Base-by-base conservation (phyloP, 2,329 filamentous ascomycete genomes). In the Aschersonia sp. region DNA sequence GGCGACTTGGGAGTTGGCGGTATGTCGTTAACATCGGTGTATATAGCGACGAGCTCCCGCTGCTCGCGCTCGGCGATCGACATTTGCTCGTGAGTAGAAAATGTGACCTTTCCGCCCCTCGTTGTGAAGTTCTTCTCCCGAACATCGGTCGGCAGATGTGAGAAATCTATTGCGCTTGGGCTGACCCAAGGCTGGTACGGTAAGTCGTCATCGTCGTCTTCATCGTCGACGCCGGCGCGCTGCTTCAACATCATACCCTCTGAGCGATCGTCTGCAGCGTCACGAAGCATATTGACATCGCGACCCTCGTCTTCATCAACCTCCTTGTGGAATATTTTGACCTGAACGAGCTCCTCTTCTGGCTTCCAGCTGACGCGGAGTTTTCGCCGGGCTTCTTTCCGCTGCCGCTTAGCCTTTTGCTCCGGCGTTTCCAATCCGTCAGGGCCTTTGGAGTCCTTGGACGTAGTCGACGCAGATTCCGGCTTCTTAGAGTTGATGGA, bases 251-350 rank as follows among this genome's bases (percentile, higher is more conserved):
- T 79, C 69, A 83, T 79, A 45, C 85, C 82, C 57, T 86, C 85
- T 5, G 79, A 80, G 45, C 79, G 79, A 56, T 86, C 81, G 58
- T 88, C 84, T 32, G 76, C 75, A 4, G 82, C 82, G 60, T 88
- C 83, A 45, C 78, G 78, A 41, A 82, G 75, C 72, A 86, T 80
- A 56, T 79, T 83, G 48, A 73, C 70, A 47, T 78, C 75, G 48
- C 83, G 74, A 47, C 79, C 81, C 49, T 80, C 72, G 54, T 87
- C 82, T 58, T 88, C 84, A 1, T 76, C 73, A 1, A 78, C 79
- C 51, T 87, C 81, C 56, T 86, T 84, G 47, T 79, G 78, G 64
- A 89, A 88, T 45, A 81, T 68, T 52, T 77, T 76, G 47, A 87
- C 68, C 54, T 85, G 69, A 1, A 80, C 80, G 32, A 90, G 70